These are phyloP conservation scores for Micractinium conductrix DNA, from an alignment of 139 green algal genomes.

Conservation along the genomic window DNA sequence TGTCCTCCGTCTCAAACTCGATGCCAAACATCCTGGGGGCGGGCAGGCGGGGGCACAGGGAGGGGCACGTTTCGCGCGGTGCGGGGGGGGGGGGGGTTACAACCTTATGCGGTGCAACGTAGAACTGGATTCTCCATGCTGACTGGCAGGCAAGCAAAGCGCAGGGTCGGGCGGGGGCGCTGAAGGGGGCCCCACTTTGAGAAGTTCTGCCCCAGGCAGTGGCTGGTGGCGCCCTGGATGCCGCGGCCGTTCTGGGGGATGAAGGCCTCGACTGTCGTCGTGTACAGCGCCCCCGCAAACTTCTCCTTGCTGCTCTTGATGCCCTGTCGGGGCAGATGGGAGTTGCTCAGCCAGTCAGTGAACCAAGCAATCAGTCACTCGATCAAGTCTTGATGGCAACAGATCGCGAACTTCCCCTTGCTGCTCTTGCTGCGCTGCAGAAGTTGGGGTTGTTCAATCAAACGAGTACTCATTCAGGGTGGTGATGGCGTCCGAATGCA, in stretches of 20 bases:
- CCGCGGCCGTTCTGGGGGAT: constrained; percentile 91
- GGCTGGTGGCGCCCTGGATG: constrained; percentile 95
- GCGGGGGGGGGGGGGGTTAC: too few relatives aligned
- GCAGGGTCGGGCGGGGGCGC: background rate
- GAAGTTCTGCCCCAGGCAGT: constrained; percentile 99
- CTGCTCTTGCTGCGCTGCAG: constrained; percentile 85
- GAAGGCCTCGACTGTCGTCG: constrained; percentile 97
- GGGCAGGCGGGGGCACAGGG: background rate
- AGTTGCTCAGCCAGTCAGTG: background rate
- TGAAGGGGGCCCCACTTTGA: constrained; percentile 58
- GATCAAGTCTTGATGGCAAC: too few relatives aligned
- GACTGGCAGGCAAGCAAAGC: too few relatives aligned
- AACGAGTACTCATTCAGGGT: too few relatives aligned
- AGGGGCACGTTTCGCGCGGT: too few relatives aligned
- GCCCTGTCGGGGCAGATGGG: constrained; percentile 71
- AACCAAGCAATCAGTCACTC: too few relatives aligned
- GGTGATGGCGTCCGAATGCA: too few relatives aligned
- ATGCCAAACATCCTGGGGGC: constrained; percentile 76
- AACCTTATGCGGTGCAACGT: too few relatives aligned
- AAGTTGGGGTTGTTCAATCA: too few relatives aligned
- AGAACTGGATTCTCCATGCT: too few relatives aligned
- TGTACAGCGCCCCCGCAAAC: constrained; percentile 97
- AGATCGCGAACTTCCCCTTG: constrained; percentile 49
- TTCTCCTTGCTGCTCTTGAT: constrained; percentile 96
- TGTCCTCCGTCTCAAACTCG: constrained; percentile 89